Evolutionary conservation across 2,329 filamentous ascomycete genomes (phyloP), one percentile per base, ranked within the genome.

Genomic region (Tolypocladium guangdongense): DNA sequence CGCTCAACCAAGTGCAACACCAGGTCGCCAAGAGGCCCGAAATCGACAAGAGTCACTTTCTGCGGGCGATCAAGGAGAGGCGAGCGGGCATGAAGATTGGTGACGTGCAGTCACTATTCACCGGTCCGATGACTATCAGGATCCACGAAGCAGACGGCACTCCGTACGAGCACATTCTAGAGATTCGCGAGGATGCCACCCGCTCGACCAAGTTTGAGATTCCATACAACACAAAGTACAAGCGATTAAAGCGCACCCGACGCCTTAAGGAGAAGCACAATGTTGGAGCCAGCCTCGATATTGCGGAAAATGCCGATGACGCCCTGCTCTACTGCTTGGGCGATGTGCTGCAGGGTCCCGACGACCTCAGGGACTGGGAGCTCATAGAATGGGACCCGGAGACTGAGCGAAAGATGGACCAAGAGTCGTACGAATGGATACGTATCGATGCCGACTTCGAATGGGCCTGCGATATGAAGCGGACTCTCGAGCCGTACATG

Each of bases 161-260:
- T 0, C 93, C 93, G 2, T 99, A 99, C 64, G 93, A 99, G 66
- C 93, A 99, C 65, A 96, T 96, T 57, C 86, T 97, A 35, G 90
- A 96, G 63, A 95, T 99, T 65, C 90, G 90, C 56, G 90, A 96
- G 60, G 85, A 86, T 32, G 81, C 83, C 16, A 88, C 87, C 2
- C 89, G 87, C 60, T 74, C 74, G 1, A 78, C 77, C 27, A 93
- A 88, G 65, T 88, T 97, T 55, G 91, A 96, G 57, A 96, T 99
- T 56, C 91, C 92, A 0, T 99, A 99, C 71, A 97, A 97, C 63
- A 99, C 93, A 0, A 99, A 99, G 67, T 99, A 99, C 73, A 99
- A 97, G 73, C 85, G 95, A 10, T 78, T 99, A 3, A 99, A 99
- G 74, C 80, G 91, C 48, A 96, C 88, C 55, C 82, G 87, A 46